phyloP scores from a whole-genome alignment of 345 rosid species.

The thale cress (Arabidopsis thaliana) region TAIR10.1 NC_003070.9:11929001-11929500 shows the following conservation, averaged over 20 bases:
- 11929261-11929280: slow-evolving; percentile 14
- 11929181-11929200: background rate
- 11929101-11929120: slow-evolving; percentile 77
- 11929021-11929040: slow-evolving; percentile 39
- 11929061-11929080: slow-evolving; percentile 40
- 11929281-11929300: slow-evolving; percentile 3
- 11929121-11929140: slow-evolving; percentile 51
- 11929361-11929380: background rate
- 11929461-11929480: too few relatives aligned
- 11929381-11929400: background rate
- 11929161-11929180: slow-evolving; percentile 21
- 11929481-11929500: background rate
- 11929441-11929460: background rate
- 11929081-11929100: slow-evolving; percentile 67
- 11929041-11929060: slow-evolving; percentile 29
- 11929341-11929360: background rate
- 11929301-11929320: background rate
- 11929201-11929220: slow-evolving; percentile 32
- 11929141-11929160: slow-evolving; percentile 18
- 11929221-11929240: slow-evolving; percentile 31
- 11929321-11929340: slow-evolving; percentile 1
- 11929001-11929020: slow-evolving; percentile 30
- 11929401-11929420: background rate
- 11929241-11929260: slow-evolving; percentile 23
- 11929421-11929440: background rate